Conservation (phyloP, 768 basidiomycete species). For the Collybia sp. region DNA sequence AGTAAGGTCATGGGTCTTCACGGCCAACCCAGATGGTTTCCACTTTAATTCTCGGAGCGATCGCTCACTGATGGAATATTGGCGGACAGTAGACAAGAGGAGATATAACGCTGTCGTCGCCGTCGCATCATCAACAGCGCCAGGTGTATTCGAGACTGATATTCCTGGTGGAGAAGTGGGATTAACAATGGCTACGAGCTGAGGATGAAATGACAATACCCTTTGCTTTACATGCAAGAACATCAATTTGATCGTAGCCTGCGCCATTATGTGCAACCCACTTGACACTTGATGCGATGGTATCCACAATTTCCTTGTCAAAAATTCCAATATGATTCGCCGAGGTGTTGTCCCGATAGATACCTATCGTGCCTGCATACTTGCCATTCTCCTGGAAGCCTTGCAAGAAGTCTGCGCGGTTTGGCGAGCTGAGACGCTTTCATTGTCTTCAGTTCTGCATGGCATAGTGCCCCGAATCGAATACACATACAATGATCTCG, state of each 20-base stretch:
- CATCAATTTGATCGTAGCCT: constrained; percentile 87
- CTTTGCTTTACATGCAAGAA: constrained; percentile 63
- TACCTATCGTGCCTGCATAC: constrained; percentile 67
- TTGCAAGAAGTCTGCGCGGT: constrained; percentile 65
- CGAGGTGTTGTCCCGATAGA: constrained; percentile 77
- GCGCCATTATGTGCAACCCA: constrained; percentile 94
- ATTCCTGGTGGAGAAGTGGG: constrained; percentile 44
- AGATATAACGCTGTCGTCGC: constrained; percentile 87
- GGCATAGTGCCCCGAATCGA: too few relatives aligned
- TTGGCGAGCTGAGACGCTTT: constrained; percentile 49
- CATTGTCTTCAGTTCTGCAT: too few relatives aligned
- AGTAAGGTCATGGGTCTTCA: constrained; percentile 56
- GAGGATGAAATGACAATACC: constrained; percentile 32
- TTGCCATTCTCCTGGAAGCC: constrained; percentile 63
- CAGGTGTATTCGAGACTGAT: constrained; percentile 82
- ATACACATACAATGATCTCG: constrained; percentile 59
- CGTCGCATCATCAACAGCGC: constrained; percentile 87
- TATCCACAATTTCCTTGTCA: constrained; percentile 72
- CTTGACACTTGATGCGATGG: constrained; percentile 61
- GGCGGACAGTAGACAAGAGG: constrained; percentile 70
- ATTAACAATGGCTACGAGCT: background rate
- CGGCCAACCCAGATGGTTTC: constrained; percentile 49
- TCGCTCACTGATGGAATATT: constrained; percentile 64
- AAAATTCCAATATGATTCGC: constrained; percentile 66
- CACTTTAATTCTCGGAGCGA: constrained; percentile 53